A percentile compares a stretch with the other conserved stretches of the same genome.
phyloP scores from a whole-genome alignment of 306 rosid species.

The Malus asiatica region DNA sequence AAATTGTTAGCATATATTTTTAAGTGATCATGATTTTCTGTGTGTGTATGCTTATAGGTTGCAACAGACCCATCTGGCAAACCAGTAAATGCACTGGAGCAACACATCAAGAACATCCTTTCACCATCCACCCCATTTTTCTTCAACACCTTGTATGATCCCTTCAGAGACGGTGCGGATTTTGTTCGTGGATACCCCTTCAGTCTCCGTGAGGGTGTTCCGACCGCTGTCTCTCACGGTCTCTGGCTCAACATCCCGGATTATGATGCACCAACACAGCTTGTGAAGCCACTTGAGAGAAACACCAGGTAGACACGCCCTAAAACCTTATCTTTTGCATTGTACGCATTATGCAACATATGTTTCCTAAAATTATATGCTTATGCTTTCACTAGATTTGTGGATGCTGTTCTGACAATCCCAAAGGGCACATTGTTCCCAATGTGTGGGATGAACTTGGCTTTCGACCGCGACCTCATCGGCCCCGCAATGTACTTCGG shows the following conservation, averaged over 20 bases:
- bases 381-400: constrained; percentile 29
- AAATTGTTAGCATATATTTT: background rate
- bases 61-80: constrained; percentile 47
- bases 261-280: constrained; percentile 92
- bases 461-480: constrained; percentile 80
- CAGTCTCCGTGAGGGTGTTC: constrained; percentile 78
- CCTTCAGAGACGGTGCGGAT: constrained; percentile 69
- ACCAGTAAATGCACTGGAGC: constrained; percentile 40
- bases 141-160: constrained; percentile 62
- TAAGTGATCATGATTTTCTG: background rate
- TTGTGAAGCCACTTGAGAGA: constrained; percentile 80
- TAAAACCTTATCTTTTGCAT: background rate
- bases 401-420: constrained; percentile 55
- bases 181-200: constrained; percentile 92
- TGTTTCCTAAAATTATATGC: background rate
- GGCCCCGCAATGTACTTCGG: constrained; percentile 97
- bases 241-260: constrained; percentile 94
- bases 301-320: constrained; percentile 51
- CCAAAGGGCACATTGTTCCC: constrained; percentile 61
- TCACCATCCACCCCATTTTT: constrained; percentile 51
- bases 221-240: constrained; percentile 81
- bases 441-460: constrained; percentile 93
- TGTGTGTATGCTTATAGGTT: constrained; percentile 22
- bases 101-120: constrained; percentile 55
- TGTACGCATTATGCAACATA: background rate